Evolutionary conservation across 2,329 filamentous ascomycete genomes (phyloP).

Genomic region (Cladophialophora carrionii): DNA sequence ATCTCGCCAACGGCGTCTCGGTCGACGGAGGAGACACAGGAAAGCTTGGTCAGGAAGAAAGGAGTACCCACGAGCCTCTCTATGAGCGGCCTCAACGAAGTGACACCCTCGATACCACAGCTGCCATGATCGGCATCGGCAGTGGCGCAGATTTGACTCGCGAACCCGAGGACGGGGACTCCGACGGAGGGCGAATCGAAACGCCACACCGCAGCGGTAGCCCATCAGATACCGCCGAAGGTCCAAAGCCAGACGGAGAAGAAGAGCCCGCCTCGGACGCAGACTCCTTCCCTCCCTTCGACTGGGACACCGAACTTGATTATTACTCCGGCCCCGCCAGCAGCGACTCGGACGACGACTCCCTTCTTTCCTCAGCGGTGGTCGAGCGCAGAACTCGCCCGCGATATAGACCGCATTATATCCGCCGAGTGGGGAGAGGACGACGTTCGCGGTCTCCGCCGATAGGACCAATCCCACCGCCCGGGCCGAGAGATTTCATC

Average conservation of each 20-base stretch:
- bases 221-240: background rate
- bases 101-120: slow-evolving; percentile 28
- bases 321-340: slow-evolving; percentile 43
- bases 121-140: slow-evolving; percentile 21
- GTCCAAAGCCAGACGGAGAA: slow-evolving; percentile 6
- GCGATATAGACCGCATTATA: slow-evolving; percentile 10
- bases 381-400: background rate
- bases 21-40: background rate
- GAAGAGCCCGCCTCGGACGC: slow-evolving; percentile 40
- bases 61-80: background rate
- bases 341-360: slow-evolving; percentile 5
- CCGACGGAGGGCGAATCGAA: background rate
- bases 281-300: slow-evolving; percentile 47
- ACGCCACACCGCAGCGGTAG: background rate
- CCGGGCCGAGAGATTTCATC: slow-evolving; percentile 2
- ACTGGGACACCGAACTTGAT: slow-evolving; percentile 50
- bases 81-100: slow-evolving; percentile 18
- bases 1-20: background rate
- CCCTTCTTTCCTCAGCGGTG: too few species aligned
- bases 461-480: background rate
- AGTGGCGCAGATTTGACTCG: background rate
- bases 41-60: background rate
- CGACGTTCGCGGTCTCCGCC: slow-evolving; percentile 15
- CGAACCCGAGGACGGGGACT: background rate
- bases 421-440: slow-evolving; percentile 13